Evolutionary conservation across 2,329 filamentous ascomycete genomes (phyloP).

Genomic region (Didymella keratinophila): DNA sequence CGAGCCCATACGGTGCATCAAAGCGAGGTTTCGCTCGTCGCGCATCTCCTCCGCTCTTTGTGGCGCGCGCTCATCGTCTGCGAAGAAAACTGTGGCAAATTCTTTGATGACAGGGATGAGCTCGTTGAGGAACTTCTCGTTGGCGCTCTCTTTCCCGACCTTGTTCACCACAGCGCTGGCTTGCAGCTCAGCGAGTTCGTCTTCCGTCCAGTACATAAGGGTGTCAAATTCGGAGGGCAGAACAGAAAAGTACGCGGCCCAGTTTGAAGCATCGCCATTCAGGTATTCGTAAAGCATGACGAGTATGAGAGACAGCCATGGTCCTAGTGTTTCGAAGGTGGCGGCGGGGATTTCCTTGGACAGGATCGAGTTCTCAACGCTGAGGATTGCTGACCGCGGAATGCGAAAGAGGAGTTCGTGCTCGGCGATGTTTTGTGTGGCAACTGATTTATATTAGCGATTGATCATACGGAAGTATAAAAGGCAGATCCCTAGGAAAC

Average conservation of each 20-base stretch:
- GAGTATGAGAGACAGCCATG: slow-evolving; percentile 70
- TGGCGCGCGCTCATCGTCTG: slow-evolving; percentile 46
- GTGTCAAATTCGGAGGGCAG: slow-evolving; percentile 78
- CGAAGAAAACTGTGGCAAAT: slow-evolving; percentile 49
- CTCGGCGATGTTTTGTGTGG: slow-evolving; percentile 71
- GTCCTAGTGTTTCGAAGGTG: slow-evolving; percentile 51
- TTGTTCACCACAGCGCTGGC: slow-evolving; percentile 78
- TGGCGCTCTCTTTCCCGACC: slow-evolving; percentile 76
- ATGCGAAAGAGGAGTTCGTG: slow-evolving; percentile 84
- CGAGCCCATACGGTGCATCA: slow-evolving; percentile 83
- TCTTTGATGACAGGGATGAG: slow-evolving; percentile 62
- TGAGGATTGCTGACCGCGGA: slow-evolving; percentile 75
- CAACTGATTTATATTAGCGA: slow-evolving; percentile 62
- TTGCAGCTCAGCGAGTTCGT: slow-evolving; percentile 76
- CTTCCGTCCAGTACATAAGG: slow-evolving; percentile 84
- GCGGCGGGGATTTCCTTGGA: slow-evolving; percentile 58
- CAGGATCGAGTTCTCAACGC: slow-evolving; percentile 74
- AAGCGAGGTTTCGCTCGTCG: slow-evolving; percentile 59
- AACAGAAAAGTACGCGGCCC: slow-evolving; percentile 80
- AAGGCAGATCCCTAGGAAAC: neutral
- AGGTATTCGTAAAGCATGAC: slow-evolving; percentile 81
- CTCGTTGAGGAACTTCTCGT: slow-evolving; percentile 69
- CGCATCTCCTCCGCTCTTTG: slow-evolving; percentile 51
- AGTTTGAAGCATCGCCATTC: slow-evolving; percentile 66
- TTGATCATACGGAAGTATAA: neutral